Evolutionary conservation across 225 moss, liverwort and hornwort species (phyloP), one percentile per base, ranked within the genome.

Genomic region (Sphagnum contortum): DNA sequence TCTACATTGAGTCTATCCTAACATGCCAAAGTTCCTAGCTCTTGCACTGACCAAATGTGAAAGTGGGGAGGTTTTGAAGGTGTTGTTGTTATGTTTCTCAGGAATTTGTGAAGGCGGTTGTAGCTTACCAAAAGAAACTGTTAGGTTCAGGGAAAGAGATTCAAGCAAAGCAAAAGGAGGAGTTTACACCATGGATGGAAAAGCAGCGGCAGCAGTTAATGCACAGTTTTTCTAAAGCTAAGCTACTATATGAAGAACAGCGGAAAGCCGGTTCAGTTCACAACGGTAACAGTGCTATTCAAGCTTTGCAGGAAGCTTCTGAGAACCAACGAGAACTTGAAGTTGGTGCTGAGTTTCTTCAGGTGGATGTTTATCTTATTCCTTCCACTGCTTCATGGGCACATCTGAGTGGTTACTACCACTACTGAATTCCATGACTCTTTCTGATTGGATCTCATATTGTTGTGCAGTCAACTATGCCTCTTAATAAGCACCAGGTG

Each of bases 31-130:
- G 29, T 29, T 29, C 29, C 29, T 29, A 29, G 29, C 29, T 29
- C 29, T 29, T 29, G 29, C 29, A 29, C 29, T 29, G 29, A 29
- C 29, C 29, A 29, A 29, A 29, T 29, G 29, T 29, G 29, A 29
- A 29, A 29, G 29, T 29, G 29, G 29, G 29, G 29, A 29, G 29
- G 29, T 29, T 29, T 29, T 29, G 29, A 29, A 29, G 29, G 29
- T 29, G 29, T 29, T 0, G 29, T 1, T 29, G 29, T 29, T 29
- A 29, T 29, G 29, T 29, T 29, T 12, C 45, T 55, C 75, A 85
- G 86, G 98, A 93, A 66, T 98, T 98, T 56, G 93, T 91, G n/a
- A 98, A 86, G 76, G 98, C 98, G 2, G 93, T 98, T n/a, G 79
- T 98, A 50, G 87, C 79, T 47, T 93, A 89, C 57, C 87, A 98